phyloP scores from a whole-genome alignment of 345 rosid genomes.

The Syzygium aqueum region DNA sequence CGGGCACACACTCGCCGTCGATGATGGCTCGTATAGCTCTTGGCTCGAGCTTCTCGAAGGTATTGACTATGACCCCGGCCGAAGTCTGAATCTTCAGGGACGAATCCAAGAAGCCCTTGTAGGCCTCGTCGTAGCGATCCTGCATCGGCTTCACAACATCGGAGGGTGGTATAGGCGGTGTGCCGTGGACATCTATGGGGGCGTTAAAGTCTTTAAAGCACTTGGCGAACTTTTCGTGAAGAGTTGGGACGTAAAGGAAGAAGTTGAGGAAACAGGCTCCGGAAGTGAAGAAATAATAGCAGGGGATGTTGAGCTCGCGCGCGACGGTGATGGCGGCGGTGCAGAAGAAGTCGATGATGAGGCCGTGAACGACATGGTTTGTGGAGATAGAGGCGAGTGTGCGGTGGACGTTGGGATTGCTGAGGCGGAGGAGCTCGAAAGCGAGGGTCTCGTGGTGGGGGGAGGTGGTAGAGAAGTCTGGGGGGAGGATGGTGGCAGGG shows the following conservation, averaged over 20 bases:
- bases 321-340: constrained; percentile 16
- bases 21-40: constrained; percentile 21
- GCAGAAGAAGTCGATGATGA: constrained; percentile 46
- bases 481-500: constrained; percentile 15
- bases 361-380: constrained; percentile 11
- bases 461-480: constrained; percentile 23
- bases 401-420: constrained; percentile 29
- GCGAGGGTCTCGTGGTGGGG: constrained; percentile 20
- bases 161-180: constrained; percentile 17
- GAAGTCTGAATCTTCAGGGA: constrained; percentile 9
- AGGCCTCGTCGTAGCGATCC: constrained; percentile 17
- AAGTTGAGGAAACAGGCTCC: constrained; percentile 25
- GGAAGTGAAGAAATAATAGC: constrained; percentile 36
- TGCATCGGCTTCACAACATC: constrained; percentile 13
- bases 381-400: constrained; percentile 26
- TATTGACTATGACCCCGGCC: constrained; percentile 41
- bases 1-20: constrained; percentile 31
- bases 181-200: constrained; percentile 27
- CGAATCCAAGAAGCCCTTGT: constrained; percentile 9
- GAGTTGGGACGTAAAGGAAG: constrained; percentile 18
- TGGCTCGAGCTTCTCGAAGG: constrained; percentile 45
- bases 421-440: constrained; percentile 24
- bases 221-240: constrained; percentile 17
- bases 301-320: constrained; percentile 20
- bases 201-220: constrained; percentile 21